Percentiles rank a stretch among this genome's conserved stretches.
phyloP scores from a whole-genome alignment of 176 grass and related monocot genomes.

The Secale cereale region DNA sequence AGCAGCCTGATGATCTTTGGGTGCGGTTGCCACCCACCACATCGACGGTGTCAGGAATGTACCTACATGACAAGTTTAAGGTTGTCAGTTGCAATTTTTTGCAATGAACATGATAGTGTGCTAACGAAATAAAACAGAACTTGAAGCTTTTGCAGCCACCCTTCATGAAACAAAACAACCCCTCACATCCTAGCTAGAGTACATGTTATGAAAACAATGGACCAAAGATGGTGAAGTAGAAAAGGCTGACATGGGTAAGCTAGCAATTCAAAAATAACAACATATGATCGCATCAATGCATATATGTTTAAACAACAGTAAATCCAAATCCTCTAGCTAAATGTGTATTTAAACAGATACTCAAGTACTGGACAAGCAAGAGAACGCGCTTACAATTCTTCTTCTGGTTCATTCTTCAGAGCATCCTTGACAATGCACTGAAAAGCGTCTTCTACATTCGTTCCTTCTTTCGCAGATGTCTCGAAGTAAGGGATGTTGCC shows the following conservation, averaged over 20 bases:
- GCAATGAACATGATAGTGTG: background rate
- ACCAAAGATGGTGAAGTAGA: background rate
- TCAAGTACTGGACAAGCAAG: background rate
- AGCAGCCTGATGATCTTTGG: constrained; percentile 61
- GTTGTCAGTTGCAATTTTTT: background rate
- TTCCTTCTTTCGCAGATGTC: constrained; percentile 84
- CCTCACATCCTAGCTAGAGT: background rate
- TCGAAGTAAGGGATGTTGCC: constrained; percentile 87
- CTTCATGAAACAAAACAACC: background rate
- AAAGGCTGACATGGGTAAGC: background rate
- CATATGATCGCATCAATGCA: background rate
- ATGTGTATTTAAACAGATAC: constrained; percentile 4
- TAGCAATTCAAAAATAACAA: constrained; percentile 11
- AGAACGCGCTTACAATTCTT: constrained; percentile 61
- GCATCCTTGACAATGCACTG: constrained; percentile 76
- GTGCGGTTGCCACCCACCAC: constrained; percentile 47
- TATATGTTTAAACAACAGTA: background rate
- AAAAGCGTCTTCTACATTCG: constrained; percentile 86
- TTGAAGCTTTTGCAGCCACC: background rate
- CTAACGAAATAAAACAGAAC: constrained; percentile 6
- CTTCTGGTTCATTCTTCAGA: constrained; percentile 87
- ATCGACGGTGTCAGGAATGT: constrained; percentile 69
- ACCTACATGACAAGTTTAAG: constrained; percentile 45
- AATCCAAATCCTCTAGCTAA: background rate
- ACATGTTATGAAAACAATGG: background rate